Percentiles rank a stretch among this genome's conserved stretches.
Conservation (phyloP, 1,284 basidiomycete genomes). For the Dichomitus squalens region DNA sequence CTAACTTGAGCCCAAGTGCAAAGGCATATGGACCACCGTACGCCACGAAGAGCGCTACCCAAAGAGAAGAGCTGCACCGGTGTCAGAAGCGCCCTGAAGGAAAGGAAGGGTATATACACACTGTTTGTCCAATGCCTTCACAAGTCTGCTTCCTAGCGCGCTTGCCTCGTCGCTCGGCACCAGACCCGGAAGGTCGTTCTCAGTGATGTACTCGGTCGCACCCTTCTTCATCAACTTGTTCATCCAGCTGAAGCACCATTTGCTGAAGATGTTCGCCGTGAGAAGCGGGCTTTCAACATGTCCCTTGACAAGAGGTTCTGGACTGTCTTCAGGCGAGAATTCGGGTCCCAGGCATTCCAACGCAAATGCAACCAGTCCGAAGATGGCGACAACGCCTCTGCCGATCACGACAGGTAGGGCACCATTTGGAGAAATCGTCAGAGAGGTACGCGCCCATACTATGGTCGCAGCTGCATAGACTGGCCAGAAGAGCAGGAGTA, state of each 20-base stretch:
- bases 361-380: slow-evolving; percentile 61
- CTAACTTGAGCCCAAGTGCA: slow-evolving; percentile 70
- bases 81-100: not conserved
- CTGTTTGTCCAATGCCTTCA: slow-evolving; percentile 62
- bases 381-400: slow-evolving; percentile 46
- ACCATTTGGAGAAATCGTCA: slow-evolving; percentile 33
- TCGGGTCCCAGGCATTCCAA: slow-evolving; percentile 80
- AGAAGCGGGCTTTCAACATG: slow-evolving; percentile 72
- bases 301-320: slow-evolving; percentile 40
- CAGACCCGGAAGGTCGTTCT: slow-evolving; percentile 76
- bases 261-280: slow-evolving; percentile 84
- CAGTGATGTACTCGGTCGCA: slow-evolving; percentile 62
- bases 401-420: slow-evolving; percentile 44
- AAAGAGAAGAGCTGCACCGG: slow-evolving; percentile 53
- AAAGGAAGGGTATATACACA: slow-evolving; percentile 32
- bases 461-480: slow-evolving; percentile 55
- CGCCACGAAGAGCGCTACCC: slow-evolving; percentile 71
- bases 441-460: slow-evolving; percentile 67
- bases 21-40: slow-evolving; percentile 81
- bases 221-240: slow-evolving; percentile 77
- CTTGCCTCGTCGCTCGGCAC: slow-evolving; percentile 73
- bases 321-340: slow-evolving; percentile 40
- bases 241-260: slow-evolving; percentile 82
- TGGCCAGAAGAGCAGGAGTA: slow-evolving; percentile 87
- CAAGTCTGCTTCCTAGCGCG: slow-evolving; percentile 69